Base-by-base conservation (phyloP, 2,329 filamentous ascomycete genomes). In the Fragosphaeria purpurea region DNA sequence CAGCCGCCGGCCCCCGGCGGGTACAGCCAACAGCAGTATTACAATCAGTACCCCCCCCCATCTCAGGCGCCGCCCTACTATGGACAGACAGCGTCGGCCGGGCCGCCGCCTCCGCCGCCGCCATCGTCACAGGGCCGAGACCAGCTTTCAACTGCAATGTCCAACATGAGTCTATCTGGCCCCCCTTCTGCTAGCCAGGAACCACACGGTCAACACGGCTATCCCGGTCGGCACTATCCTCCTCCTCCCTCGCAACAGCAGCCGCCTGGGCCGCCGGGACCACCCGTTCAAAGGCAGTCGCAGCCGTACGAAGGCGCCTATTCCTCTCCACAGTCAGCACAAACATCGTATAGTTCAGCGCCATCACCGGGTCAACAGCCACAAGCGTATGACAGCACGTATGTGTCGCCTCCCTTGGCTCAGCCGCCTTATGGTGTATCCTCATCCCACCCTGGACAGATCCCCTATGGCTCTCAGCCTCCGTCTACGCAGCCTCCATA, bases 161-260 rank as follows among this genome's bases (percentile, higher is more conserved):
- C 52, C n/a, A 50, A 41, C 47, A 54, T 54, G 52, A 54, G 22
- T 35, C 48, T 54, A 22, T 54, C 52, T 2, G 41, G 44, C 31
- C 38, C 13, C n/a, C 52, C 52, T n/a, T 44, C 49, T 10, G 10
- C 46, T 6, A 46, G 33, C 13, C 52, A 50, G 42, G 33, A 48
- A 7, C 48, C 39, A 1, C 51, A 52, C 31, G 45, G 50, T 13
- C 44, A 37, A 32, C 44, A 41, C 10, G 11, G 44, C 38, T 53
- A 50, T 39, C 35, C 41, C n/a, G 22, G 22, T 22, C 22, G 22
- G 22, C 22, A 22, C 22, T 22, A 22, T 22, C 31, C 44, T 22
- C 39, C 46, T 11, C 50, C 46, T 1, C 47, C 39, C 8, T n/a
- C 39, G 42, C 51, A 50, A 32, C 47, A 53, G 41, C 48, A 50